Conservation (phyloP, 345 rosid genomes). For the Boechera stricta region DNA sequence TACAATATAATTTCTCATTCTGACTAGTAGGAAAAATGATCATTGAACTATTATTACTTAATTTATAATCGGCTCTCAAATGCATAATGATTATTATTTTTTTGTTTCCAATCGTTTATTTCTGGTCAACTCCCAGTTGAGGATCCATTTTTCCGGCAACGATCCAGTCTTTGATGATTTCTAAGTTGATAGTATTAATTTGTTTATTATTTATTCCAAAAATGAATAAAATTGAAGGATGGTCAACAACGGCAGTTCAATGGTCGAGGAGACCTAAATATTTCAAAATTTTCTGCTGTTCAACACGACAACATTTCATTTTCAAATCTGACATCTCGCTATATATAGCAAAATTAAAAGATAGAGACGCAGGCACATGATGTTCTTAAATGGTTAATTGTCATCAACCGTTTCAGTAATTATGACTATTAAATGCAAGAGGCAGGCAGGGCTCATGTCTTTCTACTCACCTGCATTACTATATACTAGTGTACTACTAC, state of each 20-base stretch:
- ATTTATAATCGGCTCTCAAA: neutral
- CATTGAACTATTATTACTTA: neutral
- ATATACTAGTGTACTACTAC: neutral
- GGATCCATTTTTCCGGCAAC: constrained; percentile 17
- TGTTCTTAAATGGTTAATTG: constrained; percentile 26
- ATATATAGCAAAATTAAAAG: constrained; percentile 27
- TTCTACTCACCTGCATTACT: neutral
- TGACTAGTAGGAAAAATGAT: neutral
- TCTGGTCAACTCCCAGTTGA: neutral
- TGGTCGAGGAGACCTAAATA: constrained; percentile 28
- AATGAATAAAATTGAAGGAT: neutral
- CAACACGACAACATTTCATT: neutral
- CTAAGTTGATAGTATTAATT: neutral
- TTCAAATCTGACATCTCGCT: constrained; percentile 33
- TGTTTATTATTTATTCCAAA: constrained; percentile 4
- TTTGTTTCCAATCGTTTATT: neutral
- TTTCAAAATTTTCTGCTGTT: constrained; percentile 5
- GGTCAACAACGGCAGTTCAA: constrained; percentile 39
- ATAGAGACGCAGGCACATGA: constrained; percentile 15
- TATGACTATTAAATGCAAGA: constrained; percentile 22
- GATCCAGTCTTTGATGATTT: constrained; percentile 10
- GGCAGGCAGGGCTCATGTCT: constrained; percentile 26
- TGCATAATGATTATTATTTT: neutral
- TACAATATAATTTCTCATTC: neutral
- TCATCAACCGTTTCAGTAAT: constrained; percentile 17